Conservation (phyloP, 306 rosid genomes). For the Ormosia emarginata region DNA sequence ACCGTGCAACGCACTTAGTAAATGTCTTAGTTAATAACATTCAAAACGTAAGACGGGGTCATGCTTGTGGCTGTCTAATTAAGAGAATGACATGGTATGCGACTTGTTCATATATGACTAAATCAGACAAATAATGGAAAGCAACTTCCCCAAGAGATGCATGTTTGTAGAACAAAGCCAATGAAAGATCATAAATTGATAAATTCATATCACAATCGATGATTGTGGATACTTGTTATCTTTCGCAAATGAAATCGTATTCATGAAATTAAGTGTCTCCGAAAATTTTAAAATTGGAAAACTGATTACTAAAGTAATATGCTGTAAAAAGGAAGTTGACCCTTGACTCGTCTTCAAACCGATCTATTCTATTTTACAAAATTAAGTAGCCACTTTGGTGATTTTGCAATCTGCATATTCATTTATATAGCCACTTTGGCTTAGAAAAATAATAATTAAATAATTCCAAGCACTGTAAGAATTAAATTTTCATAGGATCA, state of each 20-base stretch:
- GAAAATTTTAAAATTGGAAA: background rate
- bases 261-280: background rate
- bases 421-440: background rate
- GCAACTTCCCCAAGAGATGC: background rate
- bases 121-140: background rate
- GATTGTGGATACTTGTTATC: background rate
- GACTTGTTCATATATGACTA: background rate
- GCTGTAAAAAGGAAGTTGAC: background rate
- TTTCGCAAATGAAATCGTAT: background rate
- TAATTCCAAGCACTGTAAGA: background rate
- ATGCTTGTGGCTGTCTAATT: background rate
- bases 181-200: background rate
- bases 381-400: background rate
- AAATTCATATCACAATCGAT: background rate
- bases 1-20: too few species aligned
- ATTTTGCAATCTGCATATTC: background rate
- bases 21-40: background rate
- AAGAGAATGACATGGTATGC: background rate
- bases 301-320: background rate
- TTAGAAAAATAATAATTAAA: background rate
- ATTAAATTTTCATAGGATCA: background rate
- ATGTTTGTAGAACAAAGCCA: background rate
- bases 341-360: background rate
- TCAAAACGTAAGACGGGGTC: background rate
- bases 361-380: background rate